A percentile compares a stretch with the other conserved stretches of the same genome.
phyloP scores from a whole-genome alignment of 2,329 filamentous ascomycete genomes.

The Arthrinium phaeospermum region DNA sequence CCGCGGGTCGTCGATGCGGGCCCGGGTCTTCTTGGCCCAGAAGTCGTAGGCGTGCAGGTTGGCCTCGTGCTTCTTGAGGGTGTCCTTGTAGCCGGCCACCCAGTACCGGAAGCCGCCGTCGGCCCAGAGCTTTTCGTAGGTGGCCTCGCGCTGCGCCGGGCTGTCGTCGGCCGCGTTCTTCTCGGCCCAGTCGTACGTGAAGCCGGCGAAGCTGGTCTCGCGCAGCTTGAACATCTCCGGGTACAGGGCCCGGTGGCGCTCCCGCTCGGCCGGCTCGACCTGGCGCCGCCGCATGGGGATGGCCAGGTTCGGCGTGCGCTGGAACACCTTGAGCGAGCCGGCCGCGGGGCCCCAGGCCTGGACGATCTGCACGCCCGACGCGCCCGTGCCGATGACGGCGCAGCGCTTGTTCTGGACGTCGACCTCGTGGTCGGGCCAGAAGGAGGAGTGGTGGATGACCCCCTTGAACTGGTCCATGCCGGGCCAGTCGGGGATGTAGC shows the following conservation, averaged over 20 bases:
- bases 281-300: conserved; percentile 61
- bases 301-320: conserved; percentile 68
- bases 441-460: conserved; percentile 60
- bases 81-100: conserved; percentile 52
- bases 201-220: conserved; percentile 52
- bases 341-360: conserved; percentile 62
- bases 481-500: conserved; percentile 39
- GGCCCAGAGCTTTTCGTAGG: conserved; percentile 57
- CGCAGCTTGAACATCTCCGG: conserved; percentile 57
- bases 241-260: conserved; percentile 50
- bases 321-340: conserved; percentile 61
- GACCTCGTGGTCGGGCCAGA: conserved; percentile 61
- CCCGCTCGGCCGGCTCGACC: conserved; percentile 50
- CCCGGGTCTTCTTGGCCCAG: conserved; percentile 51
- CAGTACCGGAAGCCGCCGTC: conserved; percentile 58
- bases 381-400: conserved; percentile 67
- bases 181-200: conserved; percentile 58
- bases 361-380: conserved; percentile 66
- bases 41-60: conserved; percentile 61
- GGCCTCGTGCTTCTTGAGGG: conserved; percentile 52
- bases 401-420: conserved; percentile 61
- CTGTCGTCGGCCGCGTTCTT: conserved; percentile 51
- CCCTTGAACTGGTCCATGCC: conserved; percentile 65
- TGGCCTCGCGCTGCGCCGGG: conserved; percentile 45
- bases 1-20: conserved; percentile 55